A percentile compares a stretch with the other conserved stretches of the same genome.
phyloP scores from a whole-genome alignment of 805 yeast species.

The Metschnikowia dekortorum region DNA sequence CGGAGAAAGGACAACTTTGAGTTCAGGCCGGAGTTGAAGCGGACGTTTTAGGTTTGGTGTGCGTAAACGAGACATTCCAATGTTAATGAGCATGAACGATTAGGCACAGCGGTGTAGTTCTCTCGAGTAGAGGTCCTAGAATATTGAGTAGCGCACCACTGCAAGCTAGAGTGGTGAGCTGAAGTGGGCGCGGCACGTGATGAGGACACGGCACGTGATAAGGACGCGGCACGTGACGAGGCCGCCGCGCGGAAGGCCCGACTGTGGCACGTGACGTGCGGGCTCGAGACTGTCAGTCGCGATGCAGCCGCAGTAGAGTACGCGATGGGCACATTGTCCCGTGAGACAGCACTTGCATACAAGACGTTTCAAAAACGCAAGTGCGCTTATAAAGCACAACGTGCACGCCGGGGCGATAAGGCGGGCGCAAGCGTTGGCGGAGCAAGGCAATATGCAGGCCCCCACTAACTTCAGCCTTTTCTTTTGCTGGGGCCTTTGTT shows the following conservation, averaged over 20 bases:
- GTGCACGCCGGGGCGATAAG: background rate
- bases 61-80: background rate
- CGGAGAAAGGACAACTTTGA: constrained; percentile 40
- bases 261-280: background rate
- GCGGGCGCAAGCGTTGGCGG: background rate
- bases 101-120: background rate
- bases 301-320: background rate
- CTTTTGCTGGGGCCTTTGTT: too few species aligned
- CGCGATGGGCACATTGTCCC: background rate
- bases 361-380: background rate
- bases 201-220: too few species aligned
- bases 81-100: background rate
- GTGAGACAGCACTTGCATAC: background rate
- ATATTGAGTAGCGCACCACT: too few species aligned
- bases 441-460: background rate
- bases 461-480: too few species aligned
- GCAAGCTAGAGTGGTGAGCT: too few species aligned
- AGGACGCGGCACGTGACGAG: too few species aligned
- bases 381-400: background rate
- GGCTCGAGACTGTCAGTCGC: background rate
- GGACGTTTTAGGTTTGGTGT: constrained; percentile 19
- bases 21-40: constrained; percentile 29
- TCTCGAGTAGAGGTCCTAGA: background rate
- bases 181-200: background rate
- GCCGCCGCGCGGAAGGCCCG: too few species aligned